phyloP scores from a whole-genome alignment of 176 grass and related monocot species.

The Eleusine coracana region DNA sequence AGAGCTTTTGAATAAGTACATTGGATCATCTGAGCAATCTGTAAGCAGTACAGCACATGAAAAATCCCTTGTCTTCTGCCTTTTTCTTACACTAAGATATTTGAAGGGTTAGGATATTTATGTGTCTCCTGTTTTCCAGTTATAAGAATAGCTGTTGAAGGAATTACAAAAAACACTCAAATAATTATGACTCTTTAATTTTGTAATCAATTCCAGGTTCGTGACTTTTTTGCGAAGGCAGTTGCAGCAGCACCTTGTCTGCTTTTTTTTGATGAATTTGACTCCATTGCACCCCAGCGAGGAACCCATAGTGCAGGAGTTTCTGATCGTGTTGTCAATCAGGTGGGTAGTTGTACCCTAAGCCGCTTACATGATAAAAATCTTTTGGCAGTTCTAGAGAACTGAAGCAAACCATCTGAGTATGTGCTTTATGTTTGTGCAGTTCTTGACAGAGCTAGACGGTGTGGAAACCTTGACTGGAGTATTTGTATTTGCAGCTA shows the following conservation, averaged over 20 bases:
- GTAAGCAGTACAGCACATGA: constrained; percentile 41
- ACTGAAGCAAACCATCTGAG: constrained; percentile 2
- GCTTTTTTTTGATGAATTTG: constrained; percentile 98
- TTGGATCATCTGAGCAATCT: constrained; percentile 94
- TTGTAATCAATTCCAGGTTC: constrained; percentile 66
- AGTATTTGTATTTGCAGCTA: constrained; percentile 98
- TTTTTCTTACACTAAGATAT: constrained; percentile 29
- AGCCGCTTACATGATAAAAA: constrained; percentile 6
- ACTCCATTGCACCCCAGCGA: constrained; percentile 85
- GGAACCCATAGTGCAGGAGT: constrained; percentile 90
- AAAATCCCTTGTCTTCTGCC: constrained; percentile 18
- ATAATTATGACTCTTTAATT: constrained; percentile 35
- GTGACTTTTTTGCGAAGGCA: constrained; percentile 92
- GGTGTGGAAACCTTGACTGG: constrained; percentile 92
- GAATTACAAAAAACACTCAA: constrained; percentile 27
- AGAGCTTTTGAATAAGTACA: constrained; percentile 96
- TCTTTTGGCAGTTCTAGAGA: not conserved
- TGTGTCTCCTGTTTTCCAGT: constrained; percentile 16
- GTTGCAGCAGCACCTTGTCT: constrained; percentile 83
- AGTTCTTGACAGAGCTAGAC: constrained; percentile 96
- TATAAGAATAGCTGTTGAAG: constrained; percentile 15
- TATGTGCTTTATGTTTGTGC: constrained; percentile 43
- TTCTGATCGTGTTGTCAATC: constrained; percentile 98
- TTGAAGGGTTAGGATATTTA: constrained; percentile 39
- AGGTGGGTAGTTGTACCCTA: constrained; percentile 51